These are phyloP conservation scores for Kandelia obovata DNA, from an alignment of 345 rosid genomes.

Conservation along the genomic window DNA sequence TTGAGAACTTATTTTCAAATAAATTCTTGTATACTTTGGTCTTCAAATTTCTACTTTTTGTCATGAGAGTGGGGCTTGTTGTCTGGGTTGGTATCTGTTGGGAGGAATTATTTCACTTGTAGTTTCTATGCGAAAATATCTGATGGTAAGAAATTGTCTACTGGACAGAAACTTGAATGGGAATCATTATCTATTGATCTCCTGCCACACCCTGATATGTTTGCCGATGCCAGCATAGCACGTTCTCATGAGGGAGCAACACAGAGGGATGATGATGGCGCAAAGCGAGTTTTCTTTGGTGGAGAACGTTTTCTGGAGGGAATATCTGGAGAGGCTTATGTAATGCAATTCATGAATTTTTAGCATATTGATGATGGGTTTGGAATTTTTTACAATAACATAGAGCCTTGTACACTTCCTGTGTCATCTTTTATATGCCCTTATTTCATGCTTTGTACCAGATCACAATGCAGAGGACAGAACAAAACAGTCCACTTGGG, in stretches of 20 bases:
- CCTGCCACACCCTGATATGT: conserved; percentile 99
- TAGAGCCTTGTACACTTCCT: conserved; percentile 2
- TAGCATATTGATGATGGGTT: conserved; percentile 17
- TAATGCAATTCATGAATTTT: conserved; percentile 37
- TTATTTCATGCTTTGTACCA: conserved; percentile 37
- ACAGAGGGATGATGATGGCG: conserved; percentile 96
- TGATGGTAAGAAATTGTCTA: conserved; percentile 34
- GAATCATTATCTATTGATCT: conserved; percentile 95
- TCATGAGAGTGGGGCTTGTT: neutral
- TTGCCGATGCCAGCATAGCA: conserved; percentile 80
- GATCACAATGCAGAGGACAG: conserved; percentile 97
- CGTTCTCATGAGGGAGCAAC: conserved; percentile 52
- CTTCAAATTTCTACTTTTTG: neutral
- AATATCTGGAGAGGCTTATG: conserved; percentile 93
- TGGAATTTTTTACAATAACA: conserved; percentile 11
- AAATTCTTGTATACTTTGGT: neutral
- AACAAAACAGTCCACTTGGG: conserved; percentile 82
- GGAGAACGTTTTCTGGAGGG: conserved; percentile 98
- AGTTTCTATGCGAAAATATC: conserved; percentile 3
- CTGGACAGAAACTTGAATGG: conserved; percentile 94
- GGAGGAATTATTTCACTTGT: neutral
- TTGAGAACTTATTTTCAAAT: neutral
- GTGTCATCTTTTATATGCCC: conserved; percentile 2
- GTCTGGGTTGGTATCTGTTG: neutral
- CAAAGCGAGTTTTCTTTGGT: conserved; percentile 96